Evolutionary conservation across 768 basidiomycete genomes (phyloP).

Genomic region (Mycena galopus): DNA sequence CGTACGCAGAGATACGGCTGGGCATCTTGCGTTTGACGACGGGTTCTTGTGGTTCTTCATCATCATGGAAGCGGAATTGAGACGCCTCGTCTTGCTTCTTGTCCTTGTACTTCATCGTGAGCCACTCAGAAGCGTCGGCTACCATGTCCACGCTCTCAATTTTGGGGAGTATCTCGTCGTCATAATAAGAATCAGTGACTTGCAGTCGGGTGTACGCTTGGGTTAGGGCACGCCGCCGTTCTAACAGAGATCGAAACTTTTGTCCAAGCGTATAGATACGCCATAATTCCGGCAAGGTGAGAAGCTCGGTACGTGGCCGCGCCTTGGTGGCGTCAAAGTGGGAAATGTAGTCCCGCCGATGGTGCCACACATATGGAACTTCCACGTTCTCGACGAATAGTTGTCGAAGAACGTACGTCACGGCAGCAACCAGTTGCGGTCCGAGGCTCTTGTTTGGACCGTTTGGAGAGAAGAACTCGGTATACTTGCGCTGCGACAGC

Average conservation of each 20-base stretch:
- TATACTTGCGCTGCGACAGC: constrained; percentile 76
- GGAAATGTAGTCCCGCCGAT: constrained; percentile 92
- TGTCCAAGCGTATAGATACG: constrained; percentile 90
- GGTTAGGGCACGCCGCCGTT: constrained; percentile 74
- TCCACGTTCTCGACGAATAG: constrained; percentile 92
- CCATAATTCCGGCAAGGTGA: constrained; percentile 89
- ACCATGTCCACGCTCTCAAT: constrained; percentile 90
- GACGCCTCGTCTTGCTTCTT: constrained; percentile 68
- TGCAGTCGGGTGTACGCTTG: constrained; percentile 77
- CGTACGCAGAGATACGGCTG: constrained; percentile 87
- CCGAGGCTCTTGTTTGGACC: constrained; percentile 73
- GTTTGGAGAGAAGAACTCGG: constrained; percentile 77
- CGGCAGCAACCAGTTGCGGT: constrained; percentile 79
- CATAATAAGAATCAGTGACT: constrained; percentile 81
- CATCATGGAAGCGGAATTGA: constrained; percentile 80
- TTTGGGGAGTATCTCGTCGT: constrained; percentile 72
- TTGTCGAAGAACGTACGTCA: constrained; percentile 82
- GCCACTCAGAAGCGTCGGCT: constrained; percentile 92
- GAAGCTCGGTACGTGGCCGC: constrained; percentile 74
- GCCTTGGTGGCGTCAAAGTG: constrained; percentile 81
- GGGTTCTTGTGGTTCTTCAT: constrained; percentile 65
- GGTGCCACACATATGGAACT: constrained; percentile 95
- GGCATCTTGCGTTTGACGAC: constrained; percentile 83
- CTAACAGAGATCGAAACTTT: constrained; percentile 88
- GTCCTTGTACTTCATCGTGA: constrained; percentile 86